A percentile compares a stretch with the other conserved stretches of the same genome.
phyloP scores from a whole-genome alignment of 768 basidiomycete genomes.

The Lactarius hatsudake region DNA sequence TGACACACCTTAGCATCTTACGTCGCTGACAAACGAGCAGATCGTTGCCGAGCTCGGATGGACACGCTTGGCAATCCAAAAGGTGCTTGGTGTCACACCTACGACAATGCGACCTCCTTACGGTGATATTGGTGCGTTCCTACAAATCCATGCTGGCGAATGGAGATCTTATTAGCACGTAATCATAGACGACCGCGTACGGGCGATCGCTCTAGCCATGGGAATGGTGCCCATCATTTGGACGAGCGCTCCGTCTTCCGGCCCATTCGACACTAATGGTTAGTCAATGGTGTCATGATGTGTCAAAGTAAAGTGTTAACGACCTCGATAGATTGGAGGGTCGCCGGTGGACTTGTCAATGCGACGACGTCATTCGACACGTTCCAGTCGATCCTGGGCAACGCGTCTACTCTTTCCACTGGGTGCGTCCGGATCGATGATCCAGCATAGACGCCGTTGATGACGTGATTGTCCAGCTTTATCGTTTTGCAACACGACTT shows the following conservation, averaged over 20 bases:
- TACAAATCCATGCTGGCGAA: not conserved
- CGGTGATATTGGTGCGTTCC: conserved; percentile 63
- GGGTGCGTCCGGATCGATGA: conserved; percentile 43
- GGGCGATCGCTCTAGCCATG: conserved; percentile 88
- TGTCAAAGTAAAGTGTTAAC: not conserved
- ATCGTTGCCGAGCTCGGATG: conserved; percentile 93
- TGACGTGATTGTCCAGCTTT: conserved; percentile 49
- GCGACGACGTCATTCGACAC: conserved; percentile 63
- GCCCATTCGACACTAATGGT: conserved; percentile 74
- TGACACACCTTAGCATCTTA: conserved; percentile 47
- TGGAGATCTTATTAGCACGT: conserved; percentile 10
- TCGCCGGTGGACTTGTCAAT: conserved; percentile 69
- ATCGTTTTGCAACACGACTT: conserved; percentile 89
- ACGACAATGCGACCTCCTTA: conserved; percentile 78
- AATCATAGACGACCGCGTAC: conserved; percentile 79
- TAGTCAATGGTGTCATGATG: conserved; percentile 19
- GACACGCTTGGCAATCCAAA: conserved; percentile 83
- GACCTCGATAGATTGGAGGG: conserved; percentile 68
- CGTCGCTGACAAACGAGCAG: conserved; percentile 72
- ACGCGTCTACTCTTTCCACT: conserved; percentile 56
- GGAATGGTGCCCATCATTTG: conserved; percentile 89
- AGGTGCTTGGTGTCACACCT: conserved; percentile 71
- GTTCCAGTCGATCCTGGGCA: conserved; percentile 72
- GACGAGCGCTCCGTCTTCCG: conserved; percentile 59
- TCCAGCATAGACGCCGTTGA: conserved; percentile 17